These are phyloP conservation scores for Heliosperma pusillum DNA, from an alignment of 148 eudicot genomes.

Conservation along the genomic window DNA sequence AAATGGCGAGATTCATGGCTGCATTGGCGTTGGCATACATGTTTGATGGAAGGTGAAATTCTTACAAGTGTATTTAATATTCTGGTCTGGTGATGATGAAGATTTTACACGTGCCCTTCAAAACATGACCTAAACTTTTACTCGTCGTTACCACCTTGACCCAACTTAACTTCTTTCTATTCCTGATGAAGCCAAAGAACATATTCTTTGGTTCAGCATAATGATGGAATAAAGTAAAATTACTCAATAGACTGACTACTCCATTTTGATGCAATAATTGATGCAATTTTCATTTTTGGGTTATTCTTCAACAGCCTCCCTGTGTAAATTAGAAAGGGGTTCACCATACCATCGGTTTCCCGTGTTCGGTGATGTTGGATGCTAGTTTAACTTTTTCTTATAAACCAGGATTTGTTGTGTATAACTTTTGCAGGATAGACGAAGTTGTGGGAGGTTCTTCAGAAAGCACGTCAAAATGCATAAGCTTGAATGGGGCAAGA, in stretches of 20 bases:
- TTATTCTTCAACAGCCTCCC: too few relatives aligned
- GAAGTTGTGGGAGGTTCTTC: conserved; percentile 74
- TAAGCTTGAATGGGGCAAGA: conserved; percentile 68
- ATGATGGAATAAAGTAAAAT: not conserved
- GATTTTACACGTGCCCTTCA: not conserved
- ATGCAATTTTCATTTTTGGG: not conserved
- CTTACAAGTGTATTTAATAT: not conserved
- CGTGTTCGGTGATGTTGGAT: not conserved
- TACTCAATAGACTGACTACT: not conserved
- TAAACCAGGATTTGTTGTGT: conserved; percentile 8
- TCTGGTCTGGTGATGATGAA: not conserved
- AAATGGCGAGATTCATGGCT: conserved; percentile 99
- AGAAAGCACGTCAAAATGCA: conserved; percentile 59
- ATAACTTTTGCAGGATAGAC: conserved; percentile 62
- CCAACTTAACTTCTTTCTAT: not conserved
- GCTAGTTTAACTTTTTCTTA: not conserved
- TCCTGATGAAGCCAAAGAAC: not conserved
- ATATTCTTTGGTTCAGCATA: not conserved
- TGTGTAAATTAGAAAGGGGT: not conserved
- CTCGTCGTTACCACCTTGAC: not conserved
- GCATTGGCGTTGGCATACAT: conserved; percentile 89
- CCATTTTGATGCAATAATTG: not conserved
- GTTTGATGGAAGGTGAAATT: conserved; percentile 87
- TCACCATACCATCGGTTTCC: not conserved
- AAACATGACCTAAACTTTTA: not conserved